Evolutionary conservation across 1,139 yeast genomes (phyloP).

Genomic region (Zygosaccharomyces sapae): DNA sequence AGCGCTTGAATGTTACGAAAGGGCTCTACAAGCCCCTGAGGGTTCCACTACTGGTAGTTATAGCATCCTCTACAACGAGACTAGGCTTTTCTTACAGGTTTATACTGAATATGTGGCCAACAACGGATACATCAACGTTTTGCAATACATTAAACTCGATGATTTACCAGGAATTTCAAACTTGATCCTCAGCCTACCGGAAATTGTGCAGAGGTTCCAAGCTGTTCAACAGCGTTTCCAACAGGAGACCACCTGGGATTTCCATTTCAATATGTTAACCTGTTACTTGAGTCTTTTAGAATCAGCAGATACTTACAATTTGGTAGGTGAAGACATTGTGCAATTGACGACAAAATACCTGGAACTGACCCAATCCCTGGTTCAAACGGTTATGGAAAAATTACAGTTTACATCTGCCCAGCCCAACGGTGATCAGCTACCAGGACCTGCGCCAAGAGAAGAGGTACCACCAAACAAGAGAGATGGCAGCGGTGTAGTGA

Average conservation of each 20-base stretch:
- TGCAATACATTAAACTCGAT: constrained; percentile 28
- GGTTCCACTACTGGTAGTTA: constrained; percentile 21
- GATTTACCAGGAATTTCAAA: constrained; percentile 21
- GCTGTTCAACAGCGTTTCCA: constrained; percentile 19
- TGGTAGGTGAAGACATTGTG: constrained; percentile 20
- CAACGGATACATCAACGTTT: constrained; percentile 32
- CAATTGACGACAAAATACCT: constrained; percentile 18
- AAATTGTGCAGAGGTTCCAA: constrained; percentile 27
- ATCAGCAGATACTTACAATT: constrained; percentile 15
- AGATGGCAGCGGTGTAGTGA: constrained; percentile 18
- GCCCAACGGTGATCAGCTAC: constrained; percentile 7
- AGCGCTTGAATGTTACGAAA: constrained; percentile 29
- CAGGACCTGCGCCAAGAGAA: not conserved
- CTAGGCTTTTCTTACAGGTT: constrained; percentile 30
- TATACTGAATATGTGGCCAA: constrained; percentile 31
- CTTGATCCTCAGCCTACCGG: constrained; percentile 20
- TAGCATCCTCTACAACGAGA: constrained; percentile 32
- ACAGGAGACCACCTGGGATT: constrained; percentile 32
- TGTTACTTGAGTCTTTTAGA: constrained; percentile 29
- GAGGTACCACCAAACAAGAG: constrained; percentile 1
- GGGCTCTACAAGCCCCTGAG: constrained; percentile 23
- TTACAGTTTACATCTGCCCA: constrained; percentile 4
- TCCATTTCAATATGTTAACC: constrained; percentile 31
- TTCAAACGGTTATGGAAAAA: constrained; percentile 21
- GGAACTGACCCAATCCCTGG: constrained; percentile 13